Evolutionary conservation across 768 basidiomycete species (phyloP).

Genomic region (Boletus bicolor): DNA sequence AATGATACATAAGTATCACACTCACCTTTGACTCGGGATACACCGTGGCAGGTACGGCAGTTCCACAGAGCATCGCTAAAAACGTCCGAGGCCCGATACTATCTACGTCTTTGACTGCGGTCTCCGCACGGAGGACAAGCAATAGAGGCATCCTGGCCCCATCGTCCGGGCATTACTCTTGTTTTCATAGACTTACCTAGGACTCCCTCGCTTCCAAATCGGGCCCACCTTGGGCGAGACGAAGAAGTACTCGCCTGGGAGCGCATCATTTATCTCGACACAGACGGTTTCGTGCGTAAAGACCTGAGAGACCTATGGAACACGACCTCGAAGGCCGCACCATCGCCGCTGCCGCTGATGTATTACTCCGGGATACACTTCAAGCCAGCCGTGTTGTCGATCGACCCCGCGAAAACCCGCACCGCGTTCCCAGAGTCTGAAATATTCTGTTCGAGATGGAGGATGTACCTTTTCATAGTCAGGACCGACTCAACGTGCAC

Average conservation of each 20-base stretch:
- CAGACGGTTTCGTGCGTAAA: neutral
- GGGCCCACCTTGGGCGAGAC: neutral
- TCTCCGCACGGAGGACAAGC: neutral
- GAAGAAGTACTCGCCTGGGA: neutral
- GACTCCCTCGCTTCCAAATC: neutral
- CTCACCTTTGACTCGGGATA: neutral
- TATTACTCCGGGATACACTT: too few species aligned
- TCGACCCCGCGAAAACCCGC: too few species aligned
- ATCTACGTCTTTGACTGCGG: neutral
- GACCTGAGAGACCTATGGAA: neutral
- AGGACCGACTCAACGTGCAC: neutral
- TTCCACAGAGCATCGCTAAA: neutral
- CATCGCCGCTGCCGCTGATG: neutral
- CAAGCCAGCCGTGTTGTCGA: too few species aligned
- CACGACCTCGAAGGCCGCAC: neutral
- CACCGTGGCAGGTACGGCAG: neutral
- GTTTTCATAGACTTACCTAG: neutral
- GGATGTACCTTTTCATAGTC: neutral
- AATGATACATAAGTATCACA: neutral
- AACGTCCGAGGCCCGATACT: neutral
- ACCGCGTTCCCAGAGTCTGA: too few species aligned
- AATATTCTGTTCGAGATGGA: too few species aligned
- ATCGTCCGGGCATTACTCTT: neutral
- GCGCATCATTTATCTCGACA: neutral
- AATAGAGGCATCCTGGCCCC: neutral